Evolutionary conservation across 176 grass and related monocot species (phyloP), one percentile per base, ranked within the genome.

Genomic region (Hordeum marinum): DNA sequence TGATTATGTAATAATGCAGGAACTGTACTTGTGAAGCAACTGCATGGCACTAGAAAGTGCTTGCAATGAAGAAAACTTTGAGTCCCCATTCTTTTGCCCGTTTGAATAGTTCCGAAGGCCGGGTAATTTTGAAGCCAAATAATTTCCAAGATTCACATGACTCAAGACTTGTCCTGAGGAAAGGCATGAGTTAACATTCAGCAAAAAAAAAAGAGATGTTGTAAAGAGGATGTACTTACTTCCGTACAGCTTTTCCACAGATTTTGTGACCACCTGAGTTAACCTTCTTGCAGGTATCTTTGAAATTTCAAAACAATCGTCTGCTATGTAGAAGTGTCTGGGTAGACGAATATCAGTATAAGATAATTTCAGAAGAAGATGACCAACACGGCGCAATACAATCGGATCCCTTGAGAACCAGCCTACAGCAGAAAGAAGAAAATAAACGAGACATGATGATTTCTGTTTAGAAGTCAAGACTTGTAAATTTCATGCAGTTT

Each of bases 201-300:
- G 55, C 1, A 55, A 84, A 68, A 50, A 75, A 24, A 59, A 6
- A 74, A 24, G 71, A 36, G 24, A 70, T 25, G 11, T 57, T 45
- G 45, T 34, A 81, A 84, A 39, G 75, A 78, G 55, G 48, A 79
- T 79, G 87, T 25, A 84, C 92, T 52, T 99, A 99, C 97, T 99
- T 89, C 97, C 97, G 88, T 94, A 94, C 8, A 92, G 88, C 78
- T 95, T 93, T 86, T 99, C 92, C 64, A 96, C 88, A 86, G 94
- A 96, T 92, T 92, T 99, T 74, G 88, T 76, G 54, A 99, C 83
- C 79, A 96, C 94, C 86, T 94, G 91, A 84, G 88, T 96, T 63
- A 96, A 77, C 76, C 87, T 93, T 85, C 88, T 92, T 79, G 90
- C 63, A 75, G 90, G 94, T 87, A 99, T 82, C 85, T 96, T 99